Percentiles rank a stretch among this genome's conserved stretches.
Evolutionary conservation across 441 rosid species (phyloP).

Genomic region (Pelargonium citronellum): DNA sequence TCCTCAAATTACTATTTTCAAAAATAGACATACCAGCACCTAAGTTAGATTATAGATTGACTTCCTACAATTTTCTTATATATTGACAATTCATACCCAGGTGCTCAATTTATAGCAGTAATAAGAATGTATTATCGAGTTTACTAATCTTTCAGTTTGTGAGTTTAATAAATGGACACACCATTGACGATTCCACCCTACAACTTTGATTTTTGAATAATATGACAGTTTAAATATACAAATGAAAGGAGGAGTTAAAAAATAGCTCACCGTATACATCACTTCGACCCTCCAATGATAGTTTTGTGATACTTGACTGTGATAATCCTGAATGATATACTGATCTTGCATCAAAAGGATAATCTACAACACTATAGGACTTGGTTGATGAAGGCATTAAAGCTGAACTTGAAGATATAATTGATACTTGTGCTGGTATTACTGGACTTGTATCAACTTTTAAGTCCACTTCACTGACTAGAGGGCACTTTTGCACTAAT

Average conservation of each 20-base stretch:
- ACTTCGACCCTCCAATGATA: conserved; percentile 68
- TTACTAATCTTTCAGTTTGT: not conserved
- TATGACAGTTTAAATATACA: not conserved
- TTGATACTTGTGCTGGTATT: conserved; percentile 38
- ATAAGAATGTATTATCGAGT: not conserved
- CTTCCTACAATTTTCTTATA: not conserved
- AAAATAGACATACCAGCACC: too few species aligned
- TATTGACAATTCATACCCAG: not conserved
- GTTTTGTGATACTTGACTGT: conserved; percentile 45
- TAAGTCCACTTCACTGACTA: conserved; percentile 57
- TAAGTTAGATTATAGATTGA: too few species aligned
- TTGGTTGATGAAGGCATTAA: conserved; percentile 11
- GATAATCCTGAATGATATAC: conserved; percentile 23
- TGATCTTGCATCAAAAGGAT: conserved; percentile 20
- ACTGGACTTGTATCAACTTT: conserved; percentile 55
- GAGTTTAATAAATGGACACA: not conserved
- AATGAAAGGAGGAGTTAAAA: not conserved
- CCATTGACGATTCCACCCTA: too few species aligned
- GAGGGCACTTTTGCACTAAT: conserved; percentile 41
- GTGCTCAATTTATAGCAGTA: not conserved
- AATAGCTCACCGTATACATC: conserved; percentile 56
- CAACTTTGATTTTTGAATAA: not conserved
- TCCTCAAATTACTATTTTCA: not conserved
- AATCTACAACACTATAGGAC: conserved; percentile 6
- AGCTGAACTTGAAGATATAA: conserved; percentile 37